Percentiles rank a stretch among this genome's conserved stretches.
Evolutionary conservation across 768 basidiomycete genomes (phyloP).

Genomic region (Kondoa subrosea): DNA sequence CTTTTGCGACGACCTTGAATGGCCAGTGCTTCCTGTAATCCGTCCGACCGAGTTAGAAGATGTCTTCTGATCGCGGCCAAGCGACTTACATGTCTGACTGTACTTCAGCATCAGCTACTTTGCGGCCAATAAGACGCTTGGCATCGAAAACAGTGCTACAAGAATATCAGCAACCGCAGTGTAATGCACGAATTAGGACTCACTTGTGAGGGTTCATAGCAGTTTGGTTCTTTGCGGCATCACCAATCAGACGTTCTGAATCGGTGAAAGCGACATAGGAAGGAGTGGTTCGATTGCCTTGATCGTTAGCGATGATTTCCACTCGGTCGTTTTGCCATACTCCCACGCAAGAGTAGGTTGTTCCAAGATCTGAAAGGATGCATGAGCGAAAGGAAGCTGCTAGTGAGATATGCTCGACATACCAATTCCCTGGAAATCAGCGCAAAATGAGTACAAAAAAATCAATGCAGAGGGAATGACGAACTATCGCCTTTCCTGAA

Average conservation of each 20-base stretch:
- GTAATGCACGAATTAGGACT: background rate
- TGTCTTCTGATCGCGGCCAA: too few species aligned
- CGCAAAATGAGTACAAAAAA: too few species aligned
- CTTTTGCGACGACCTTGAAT: constrained; percentile 35
- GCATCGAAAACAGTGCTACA: constrained; percentile 73
- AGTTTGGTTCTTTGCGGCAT: constrained; percentile 97
- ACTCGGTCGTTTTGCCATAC: constrained; percentile 99
- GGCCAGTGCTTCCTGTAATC: constrained; percentile 26
- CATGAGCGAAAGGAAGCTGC: too few species aligned
- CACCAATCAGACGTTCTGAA: constrained; percentile 85
- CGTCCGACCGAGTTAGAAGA: background rate
- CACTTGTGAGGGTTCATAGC: constrained; percentile 56
- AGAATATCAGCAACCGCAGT: constrained; percentile 27
- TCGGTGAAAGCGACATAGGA: constrained; percentile 39
- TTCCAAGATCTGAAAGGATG: constrained; percentile 49
- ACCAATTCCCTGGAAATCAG: too few species aligned
- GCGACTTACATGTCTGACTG: constrained; percentile 38
- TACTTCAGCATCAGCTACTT: constrained; percentile 46
- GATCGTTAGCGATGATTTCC: constrained; percentile 52
- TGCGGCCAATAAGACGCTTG: constrained; percentile 92
- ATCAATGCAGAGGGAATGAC: too few species aligned
- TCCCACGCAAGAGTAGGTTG: constrained; percentile 97
- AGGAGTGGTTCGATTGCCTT: constrained; percentile 39
- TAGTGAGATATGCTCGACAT: too few species aligned
- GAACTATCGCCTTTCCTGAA: too few species aligned